Percentiles rank a stretch among this genome's conserved stretches.
phyloP scores from a whole-genome alignment of 306 rosid species.

The Vachellia pachyceras region DNA sequence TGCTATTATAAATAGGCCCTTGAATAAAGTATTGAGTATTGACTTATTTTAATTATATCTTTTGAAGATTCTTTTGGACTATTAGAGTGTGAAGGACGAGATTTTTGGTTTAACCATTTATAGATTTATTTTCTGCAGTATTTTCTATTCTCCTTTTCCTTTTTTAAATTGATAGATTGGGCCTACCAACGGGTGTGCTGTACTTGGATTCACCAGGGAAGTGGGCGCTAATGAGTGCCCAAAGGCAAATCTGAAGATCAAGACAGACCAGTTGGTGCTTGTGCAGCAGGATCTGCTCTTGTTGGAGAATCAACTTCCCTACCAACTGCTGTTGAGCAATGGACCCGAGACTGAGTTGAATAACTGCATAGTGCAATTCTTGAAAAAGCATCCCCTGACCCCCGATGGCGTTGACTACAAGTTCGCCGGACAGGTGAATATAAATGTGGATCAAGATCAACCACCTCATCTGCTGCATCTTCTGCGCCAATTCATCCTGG shows the following conservation, averaged over 20 bases:
- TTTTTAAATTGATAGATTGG: no score
- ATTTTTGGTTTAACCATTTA: no score
- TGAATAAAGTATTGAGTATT: no score
- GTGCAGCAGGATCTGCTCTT: slow-evolving; percentile 12
- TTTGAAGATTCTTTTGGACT: no score
- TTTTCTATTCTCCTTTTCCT: no score
- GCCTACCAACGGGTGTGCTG: slow-evolving; percentile 34
- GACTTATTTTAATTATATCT: no score
- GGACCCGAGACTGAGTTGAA: neutral
- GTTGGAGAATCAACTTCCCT: slow-evolving; percentile 35
- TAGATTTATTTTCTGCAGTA: no score
- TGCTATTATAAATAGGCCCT: no score
- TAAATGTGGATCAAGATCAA: neutral
- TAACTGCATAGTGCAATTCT: neutral
- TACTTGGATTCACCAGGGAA: slow-evolving; percentile 9
- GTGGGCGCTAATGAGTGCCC: neutral
- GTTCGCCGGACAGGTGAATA: neutral
- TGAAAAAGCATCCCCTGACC: neutral
- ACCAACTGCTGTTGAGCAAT: neutral
- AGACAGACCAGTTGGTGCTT: neutral
- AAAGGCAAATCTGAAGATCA: neutral
- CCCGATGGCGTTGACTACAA: no score
- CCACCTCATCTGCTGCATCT: slow-evolving; percentile 10
- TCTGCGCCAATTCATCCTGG: neutral
- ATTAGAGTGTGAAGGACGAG: no score